Evolutionary conservation across 352 stramenopile genomes (phyloP), one percentile per base, ranked within the genome.

Genomic region (Phytophthora cryptogea): DNA sequence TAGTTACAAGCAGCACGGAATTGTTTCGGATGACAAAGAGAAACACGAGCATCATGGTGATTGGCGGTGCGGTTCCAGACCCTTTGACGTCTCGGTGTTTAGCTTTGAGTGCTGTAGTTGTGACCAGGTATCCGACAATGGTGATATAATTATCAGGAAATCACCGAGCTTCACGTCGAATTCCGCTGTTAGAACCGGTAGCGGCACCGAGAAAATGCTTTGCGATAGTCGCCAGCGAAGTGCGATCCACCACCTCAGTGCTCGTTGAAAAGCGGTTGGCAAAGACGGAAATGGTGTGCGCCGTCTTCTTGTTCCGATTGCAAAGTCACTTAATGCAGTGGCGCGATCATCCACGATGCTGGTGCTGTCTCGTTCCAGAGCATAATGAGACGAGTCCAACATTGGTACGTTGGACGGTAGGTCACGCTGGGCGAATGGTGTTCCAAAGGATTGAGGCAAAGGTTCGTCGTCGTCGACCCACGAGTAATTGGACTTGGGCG

Each of bases 21-120:
- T 88, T 88, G 58, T 88, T 85, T 30, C 78, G 68, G 9, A 88
- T 59, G 2, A 74, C 60, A 10, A 85, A 65, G 14, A 61, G 65
- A 56, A 88, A 84, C 4, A 79, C 64, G 32, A 81, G 0, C 0
- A 67, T 39, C 47, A 88, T 58, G 4, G 66, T 57, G 27, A 83
- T 39, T 9, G 62, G 52, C 8, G 74, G 48, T 5, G 61, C 48
- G 9, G 39, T 50, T 0, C 76, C 78, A 2, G 63, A 64, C 9
- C 14, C 52, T 32, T 16, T 13, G 4, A 75, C 55, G 33, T 78
- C 36, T 35, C 47, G 44, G 36, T 13, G 31, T 7, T 54, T 57
- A 1, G 52, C 50, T 54, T 58, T 35, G 13, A 70, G 10, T 26
- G 44, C 53, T 16, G 36, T 8, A n/a, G 47, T 17, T 2, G 58